These are phyloP conservation scores for Schwanniomyces pseudopolymorphus DNA, from an alignment of 805 yeast species.

Conservation along the genomic window DNA sequence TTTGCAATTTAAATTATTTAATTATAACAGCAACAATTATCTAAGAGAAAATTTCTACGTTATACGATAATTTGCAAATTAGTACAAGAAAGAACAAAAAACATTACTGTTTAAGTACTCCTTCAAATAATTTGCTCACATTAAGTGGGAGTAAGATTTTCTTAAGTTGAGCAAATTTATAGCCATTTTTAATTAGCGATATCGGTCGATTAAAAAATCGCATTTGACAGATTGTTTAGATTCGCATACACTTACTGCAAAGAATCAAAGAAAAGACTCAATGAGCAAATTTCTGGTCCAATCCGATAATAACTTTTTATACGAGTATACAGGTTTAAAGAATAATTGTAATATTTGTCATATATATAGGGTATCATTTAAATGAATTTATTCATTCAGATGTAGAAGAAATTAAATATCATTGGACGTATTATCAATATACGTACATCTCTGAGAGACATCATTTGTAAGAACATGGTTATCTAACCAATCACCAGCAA, in stretches of 20 bases:
- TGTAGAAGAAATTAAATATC: background rate
- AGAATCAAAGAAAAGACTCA: too few species aligned
- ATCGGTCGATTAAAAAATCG: background rate
- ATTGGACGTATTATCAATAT: slow-evolving; percentile 8
- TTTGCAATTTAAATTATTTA: background rate
- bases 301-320: too few species aligned
- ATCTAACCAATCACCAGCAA: slow-evolving; percentile 57
- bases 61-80: background rate
- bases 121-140: slow-evolving; percentile 47
- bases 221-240: too few species aligned
- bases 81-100: too few species aligned
- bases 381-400: background rate
- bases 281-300: too few species aligned
- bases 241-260: background rate
- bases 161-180: background rate
- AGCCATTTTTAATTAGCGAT: background rate
- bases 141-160: background rate
- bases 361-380: background rate
- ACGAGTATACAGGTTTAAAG: too few species aligned
- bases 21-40: slow-evolving; percentile 38
- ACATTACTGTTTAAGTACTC: slow-evolving; percentile 50
- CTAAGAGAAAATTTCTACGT: slow-evolving; percentile 39
- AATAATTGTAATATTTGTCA: too few species aligned
- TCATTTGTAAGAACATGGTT: slow-evolving; percentile 47
- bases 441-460: slow-evolving; percentile 19